Percentiles rank a stretch among this genome's conserved stretches.
Conservation (phyloP, 2,329 filamentous ascomycete species). For the Metarhizium humberi region DNA sequence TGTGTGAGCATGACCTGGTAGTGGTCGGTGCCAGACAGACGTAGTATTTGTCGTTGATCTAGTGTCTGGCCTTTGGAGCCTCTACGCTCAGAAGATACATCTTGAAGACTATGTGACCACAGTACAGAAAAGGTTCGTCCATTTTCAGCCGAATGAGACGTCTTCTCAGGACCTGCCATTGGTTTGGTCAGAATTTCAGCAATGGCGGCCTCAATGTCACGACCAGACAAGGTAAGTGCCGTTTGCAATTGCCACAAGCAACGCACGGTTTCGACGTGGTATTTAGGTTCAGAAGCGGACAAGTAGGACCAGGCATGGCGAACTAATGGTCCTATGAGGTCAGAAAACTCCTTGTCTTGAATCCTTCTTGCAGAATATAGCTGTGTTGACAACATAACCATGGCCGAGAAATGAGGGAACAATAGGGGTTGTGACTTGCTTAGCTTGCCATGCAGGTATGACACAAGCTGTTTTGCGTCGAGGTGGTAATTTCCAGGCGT, state of each 20-base stretch:
- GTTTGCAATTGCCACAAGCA: conserved; percentile 79
- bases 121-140: conserved; percentile 64
- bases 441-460: conserved; percentile 41
- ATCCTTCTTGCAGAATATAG: conserved; percentile 47
- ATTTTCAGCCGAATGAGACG: conserved; percentile 38
- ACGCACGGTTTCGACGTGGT: conserved; percentile 86
- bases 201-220: conserved; percentile 73
- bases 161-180: background rate
- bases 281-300: conserved; percentile 76
- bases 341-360: conserved; percentile 41
- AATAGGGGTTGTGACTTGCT: conserved; percentile 26
- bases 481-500: conserved; percentile 31
- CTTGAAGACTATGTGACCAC: conserved; percentile 72
- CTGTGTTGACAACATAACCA: conserved; percentile 48
- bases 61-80: conserved; percentile 33
- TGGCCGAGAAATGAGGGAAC: conserved; percentile 49
- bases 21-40: conserved; percentile 47
- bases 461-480: conserved; percentile 38
- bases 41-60: conserved; percentile 23
- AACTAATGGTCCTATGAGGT: conserved; percentile 60
- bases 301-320: conserved; percentile 70
- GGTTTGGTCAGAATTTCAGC: conserved; percentile 49
- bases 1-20: conserved; percentile 69
- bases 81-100: conserved; percentile 44
- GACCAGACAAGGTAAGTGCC: conserved; percentile 54